These are phyloP conservation scores for Neocallimastix lanati DNA, from an alignment of 192 early-diverging fungal genomes.

Conservation along the genomic window DNA sequence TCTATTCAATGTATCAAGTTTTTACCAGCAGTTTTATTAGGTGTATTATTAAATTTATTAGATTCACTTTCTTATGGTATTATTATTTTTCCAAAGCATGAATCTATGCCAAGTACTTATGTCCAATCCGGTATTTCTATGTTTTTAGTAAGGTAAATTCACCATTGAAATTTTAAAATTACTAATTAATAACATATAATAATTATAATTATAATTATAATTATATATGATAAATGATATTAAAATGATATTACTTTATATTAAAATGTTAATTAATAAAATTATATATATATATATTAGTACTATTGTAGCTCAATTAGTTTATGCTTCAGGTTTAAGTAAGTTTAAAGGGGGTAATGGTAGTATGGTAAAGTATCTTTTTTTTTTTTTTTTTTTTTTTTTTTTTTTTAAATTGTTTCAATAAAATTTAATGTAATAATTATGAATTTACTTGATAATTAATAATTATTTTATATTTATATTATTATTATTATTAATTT, in stretches of 20 bases:
- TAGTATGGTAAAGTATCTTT: slow-evolving; percentile 79
- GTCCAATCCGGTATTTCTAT: slow-evolving; percentile 73
- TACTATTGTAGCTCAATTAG: slow-evolving; percentile 42
- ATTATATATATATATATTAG: too few species aligned
- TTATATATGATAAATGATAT: too few species aligned
- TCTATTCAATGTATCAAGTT: not conserved
- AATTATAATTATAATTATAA: too few species aligned
- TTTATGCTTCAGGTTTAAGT: slow-evolving; percentile 67
- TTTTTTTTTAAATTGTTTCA: too few species aligned
- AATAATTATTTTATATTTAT: not conserved
- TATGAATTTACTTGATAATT: not conserved
- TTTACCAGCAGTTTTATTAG: slow-evolving; percentile 75
- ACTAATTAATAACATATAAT: too few species aligned
- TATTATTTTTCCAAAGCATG: slow-evolving; percentile 76
- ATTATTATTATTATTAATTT: not conserved
- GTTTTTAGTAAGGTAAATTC: slow-evolving; percentile 75
- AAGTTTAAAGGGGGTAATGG: slow-evolving; percentile 82
- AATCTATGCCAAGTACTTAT: slow-evolving; percentile 22
- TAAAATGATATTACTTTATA: too few species aligned
- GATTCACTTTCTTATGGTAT: slow-evolving; percentile 63
- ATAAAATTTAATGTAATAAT: too few species aligned
- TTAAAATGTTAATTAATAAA: too few species aligned
- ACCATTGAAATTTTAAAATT: too few species aligned
- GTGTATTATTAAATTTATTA: slow-evolving; percentile 75
- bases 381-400: too few species aligned